phyloP scores from a whole-genome alignment of 2,329 filamentous ascomycete genomes.

The Scedosporium boydii region DNA sequence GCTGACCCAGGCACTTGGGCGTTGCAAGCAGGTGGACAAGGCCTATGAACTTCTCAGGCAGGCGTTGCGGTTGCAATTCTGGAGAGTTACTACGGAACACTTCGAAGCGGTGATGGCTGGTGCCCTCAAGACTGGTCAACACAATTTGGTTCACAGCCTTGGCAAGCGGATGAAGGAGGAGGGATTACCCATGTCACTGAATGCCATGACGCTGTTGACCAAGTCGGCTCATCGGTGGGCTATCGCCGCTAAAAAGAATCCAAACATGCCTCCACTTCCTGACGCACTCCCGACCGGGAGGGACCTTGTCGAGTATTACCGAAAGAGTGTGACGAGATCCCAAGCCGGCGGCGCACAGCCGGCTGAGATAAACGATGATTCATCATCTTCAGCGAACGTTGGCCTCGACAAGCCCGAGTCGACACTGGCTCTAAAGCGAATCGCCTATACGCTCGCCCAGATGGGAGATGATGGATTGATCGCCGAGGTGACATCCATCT shows the following conservation, averaged over 20 bases:
- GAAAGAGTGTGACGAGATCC: slow-evolving; percentile 10
- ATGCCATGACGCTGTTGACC: slow-evolving; percentile 15
- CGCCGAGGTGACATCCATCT: slow-evolving; percentile 46
- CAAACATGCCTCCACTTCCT: slow-evolving; percentile 18
- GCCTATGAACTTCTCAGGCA: slow-evolving; percentile 38
- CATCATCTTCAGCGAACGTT: no score
- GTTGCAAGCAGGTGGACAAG: slow-evolving; percentile 37
- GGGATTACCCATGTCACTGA: slow-evolving; percentile 31
- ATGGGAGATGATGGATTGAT: slow-evolving; percentile 41
- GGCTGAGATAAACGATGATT: slow-evolving; percentile 10
- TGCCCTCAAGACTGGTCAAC: slow-evolving; percentile 26
- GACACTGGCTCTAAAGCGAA: slow-evolving; percentile 20
- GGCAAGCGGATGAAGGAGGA: slow-evolving; percentile 31
- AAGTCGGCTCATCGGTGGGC: slow-evolving; percentile 8
- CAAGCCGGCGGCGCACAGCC: neutral
- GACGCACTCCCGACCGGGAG: slow-evolving; percentile 16
- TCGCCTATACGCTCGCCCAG: slow-evolving; percentile 23
- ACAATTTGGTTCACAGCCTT: slow-evolving; percentile 29
- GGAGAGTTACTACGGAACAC: slow-evolving; percentile 34
- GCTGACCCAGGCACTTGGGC: slow-evolving; percentile 38
- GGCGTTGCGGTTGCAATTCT: slow-evolving; percentile 34
- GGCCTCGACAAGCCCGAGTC: slow-evolving; percentile 11
- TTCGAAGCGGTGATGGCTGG: slow-evolving; percentile 24
- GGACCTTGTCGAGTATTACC: slow-evolving; percentile 20
- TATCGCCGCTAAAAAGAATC: slow-evolving; percentile 33